Evolutionary conservation across 164 flowering plant species (phyloP).

Genomic region (Piper longum): DNA sequence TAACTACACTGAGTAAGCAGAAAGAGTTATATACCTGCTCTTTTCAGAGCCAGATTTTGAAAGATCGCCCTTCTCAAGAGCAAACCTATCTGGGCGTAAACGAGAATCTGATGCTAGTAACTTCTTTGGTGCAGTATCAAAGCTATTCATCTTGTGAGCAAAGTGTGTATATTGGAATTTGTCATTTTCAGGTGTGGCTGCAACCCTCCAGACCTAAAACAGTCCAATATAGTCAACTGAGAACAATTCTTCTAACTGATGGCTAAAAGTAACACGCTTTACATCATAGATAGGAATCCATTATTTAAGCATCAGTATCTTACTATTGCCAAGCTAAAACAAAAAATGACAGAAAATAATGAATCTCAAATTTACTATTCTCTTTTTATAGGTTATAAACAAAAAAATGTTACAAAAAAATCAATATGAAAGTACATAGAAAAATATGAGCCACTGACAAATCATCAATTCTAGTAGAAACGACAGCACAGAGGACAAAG

Average conservation of each 20-base stretch:
- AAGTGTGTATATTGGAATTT: slow-evolving; percentile 70
- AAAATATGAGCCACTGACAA: too few relatives aligned
- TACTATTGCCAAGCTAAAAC: too few relatives aligned
- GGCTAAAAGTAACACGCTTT: too few relatives aligned
- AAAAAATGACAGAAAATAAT: neutral
- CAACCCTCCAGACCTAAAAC: slow-evolving; percentile 60
- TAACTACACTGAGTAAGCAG: neutral
- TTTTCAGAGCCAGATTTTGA: slow-evolving; percentile 70
- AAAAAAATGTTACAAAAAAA: neutral
- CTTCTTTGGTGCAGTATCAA: slow-evolving; percentile 77
- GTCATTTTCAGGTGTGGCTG: slow-evolving; percentile 53
- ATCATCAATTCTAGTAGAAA: too few relatives aligned
- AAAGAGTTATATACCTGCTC: slow-evolving; percentile 37
- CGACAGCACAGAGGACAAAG: too few relatives aligned
- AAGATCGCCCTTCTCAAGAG: slow-evolving; percentile 69
- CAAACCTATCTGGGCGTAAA: slow-evolving; percentile 72
- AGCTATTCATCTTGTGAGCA: slow-evolving; percentile 77
- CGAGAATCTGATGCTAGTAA: slow-evolving; percentile 83
- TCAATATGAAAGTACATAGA: too few relatives aligned
- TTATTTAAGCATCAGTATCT: neutral
- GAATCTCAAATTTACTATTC: neutral
- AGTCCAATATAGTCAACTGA: neutral
- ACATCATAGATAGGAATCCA: neutral
- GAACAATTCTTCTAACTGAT: neutral
- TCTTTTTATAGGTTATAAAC: neutral